Percentiles rank a stretch among this genome's conserved stretches.
phyloP scores from a whole-genome alignment of 352 stramenopile species.

The Globisporangium mamillatum region DNA sequence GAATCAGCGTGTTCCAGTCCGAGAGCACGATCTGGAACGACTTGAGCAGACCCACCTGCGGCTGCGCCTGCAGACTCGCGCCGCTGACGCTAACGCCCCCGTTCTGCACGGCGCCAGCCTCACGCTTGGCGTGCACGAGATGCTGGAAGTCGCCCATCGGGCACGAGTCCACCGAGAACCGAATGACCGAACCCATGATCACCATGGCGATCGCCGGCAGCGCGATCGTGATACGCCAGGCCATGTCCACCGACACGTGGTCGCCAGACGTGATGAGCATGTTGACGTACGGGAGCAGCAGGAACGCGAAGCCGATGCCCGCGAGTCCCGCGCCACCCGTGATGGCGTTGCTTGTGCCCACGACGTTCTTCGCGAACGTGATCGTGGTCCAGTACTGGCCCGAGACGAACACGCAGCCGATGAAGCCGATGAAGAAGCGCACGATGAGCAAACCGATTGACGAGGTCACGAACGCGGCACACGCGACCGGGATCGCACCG shows the following conservation, averaged over 20 bases:
- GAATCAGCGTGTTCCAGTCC: slow-evolving; percentile 90
- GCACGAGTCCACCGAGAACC: slow-evolving; percentile 82
- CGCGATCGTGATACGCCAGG: slow-evolving; percentile 90
- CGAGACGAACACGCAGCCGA: slow-evolving; percentile 93
- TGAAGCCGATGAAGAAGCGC: slow-evolving; percentile 94
- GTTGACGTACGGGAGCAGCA: slow-evolving; percentile 89
- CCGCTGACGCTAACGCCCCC: slow-evolving; percentile 5
- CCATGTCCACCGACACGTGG: slow-evolving; percentile 67
- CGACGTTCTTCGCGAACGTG: slow-evolving; percentile 94
- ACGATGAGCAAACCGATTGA: slow-evolving; percentile 74
- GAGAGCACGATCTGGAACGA: slow-evolving; percentile 58
- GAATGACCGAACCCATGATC: slow-evolving; percentile 64
- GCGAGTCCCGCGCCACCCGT: slow-evolving; percentile 91
- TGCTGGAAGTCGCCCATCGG: slow-evolving; percentile 93
- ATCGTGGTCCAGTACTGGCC: slow-evolving; percentile 94
- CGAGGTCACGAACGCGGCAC: slow-evolving; percentile 86
- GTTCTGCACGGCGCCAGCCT: slow-evolving; percentile 39
- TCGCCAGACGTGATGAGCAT: slow-evolving; percentile 65
- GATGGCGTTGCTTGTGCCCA: slow-evolving; percentile 92
- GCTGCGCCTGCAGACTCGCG: slow-evolving; percentile 13
- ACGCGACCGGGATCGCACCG: slow-evolving; percentile 83
- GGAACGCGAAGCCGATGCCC: slow-evolving; percentile 88
- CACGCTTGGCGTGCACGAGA: slow-evolving; percentile 58
- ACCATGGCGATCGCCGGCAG: slow-evolving; percentile 89
- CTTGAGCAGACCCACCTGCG: slow-evolving; percentile 23